These are phyloP conservation scores for Moesziomyces globuligerus DNA, from an alignment of 1,284 basidiomycete species.

Conservation along the genomic window DNA sequence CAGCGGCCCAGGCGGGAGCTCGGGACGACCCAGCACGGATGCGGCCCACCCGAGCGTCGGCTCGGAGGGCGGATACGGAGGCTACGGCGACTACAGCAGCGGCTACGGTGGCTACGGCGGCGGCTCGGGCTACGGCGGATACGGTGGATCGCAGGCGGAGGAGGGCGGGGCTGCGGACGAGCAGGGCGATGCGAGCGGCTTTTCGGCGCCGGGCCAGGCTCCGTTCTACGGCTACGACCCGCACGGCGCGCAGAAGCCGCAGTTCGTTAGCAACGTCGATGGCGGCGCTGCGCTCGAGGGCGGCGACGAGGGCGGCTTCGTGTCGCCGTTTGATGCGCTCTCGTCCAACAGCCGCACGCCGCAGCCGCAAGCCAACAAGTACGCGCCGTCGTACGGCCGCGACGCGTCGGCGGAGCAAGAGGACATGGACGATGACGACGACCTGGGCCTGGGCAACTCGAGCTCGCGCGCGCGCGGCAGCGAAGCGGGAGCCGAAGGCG, in stretches of 20 bases:
- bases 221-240: conserved; percentile 60
- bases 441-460: conserved; percentile 88
- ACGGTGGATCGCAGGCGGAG: conserved; percentile 16
- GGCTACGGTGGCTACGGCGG: conserved; percentile 31
- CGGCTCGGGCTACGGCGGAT: conserved; percentile 24
- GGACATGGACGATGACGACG: conserved; percentile 76
- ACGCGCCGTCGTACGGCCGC: conserved; percentile 22
- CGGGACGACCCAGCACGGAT: conserved; percentile 28
- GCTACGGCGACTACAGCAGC: conserved; percentile 15
- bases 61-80: conserved; percentile 21
- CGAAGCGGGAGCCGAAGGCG: conserved; percentile 6
- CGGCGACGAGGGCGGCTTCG: conserved; percentile 71
- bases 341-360: conserved; percentile 56
- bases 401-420: conserved; percentile 13
- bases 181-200: conserved; percentile 17
- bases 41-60: conserved; percentile 8
- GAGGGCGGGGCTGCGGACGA: conserved; percentile 19
- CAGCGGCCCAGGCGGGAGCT: conserved; percentile 16
- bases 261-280: conserved; percentile 65
- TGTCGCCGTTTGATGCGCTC: conserved; percentile 83
- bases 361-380: conserved; percentile 38
- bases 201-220: conserved; percentile 16
- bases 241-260: conserved; percentile 54
- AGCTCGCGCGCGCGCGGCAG: conserved; percentile 16
- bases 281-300: conserved; percentile 33